Base-by-base conservation (phyloP, 1,139 yeast genomes). In the Hanseniaspora sp. region DNA sequence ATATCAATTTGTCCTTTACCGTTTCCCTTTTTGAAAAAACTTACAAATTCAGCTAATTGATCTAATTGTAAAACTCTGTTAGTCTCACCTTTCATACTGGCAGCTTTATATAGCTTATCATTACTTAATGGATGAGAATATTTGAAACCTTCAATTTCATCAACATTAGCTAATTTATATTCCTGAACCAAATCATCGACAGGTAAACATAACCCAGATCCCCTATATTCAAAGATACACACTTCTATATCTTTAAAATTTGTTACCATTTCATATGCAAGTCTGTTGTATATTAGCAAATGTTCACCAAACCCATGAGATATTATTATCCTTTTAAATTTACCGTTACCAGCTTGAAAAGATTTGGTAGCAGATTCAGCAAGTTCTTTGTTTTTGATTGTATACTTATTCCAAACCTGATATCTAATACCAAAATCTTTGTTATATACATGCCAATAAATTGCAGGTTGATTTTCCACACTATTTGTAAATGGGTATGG, bases 221-320 rank as follows among this genome's bases (percentile, higher is more conserved):
- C 97, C 61, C 96, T 77, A 69, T 87, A 96, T 65, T 86, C 95
- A 66, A 80, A 90, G 60, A 78, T 78, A 63, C 83, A 82, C 2
- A 82, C 76, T 61, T 86, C 95, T 65, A 78, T 85, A 1, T 96
- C 96, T 5, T 64, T 61, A 34, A 65, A 66, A 1, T 82, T 73
- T 7, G 15, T 38, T 5, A 51, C 40, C 52, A 87, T 67, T 7
- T 71, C 69, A 59, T 86, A 88, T 67, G 81, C 80, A 46, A 78
- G 67, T 55, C 79, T 77, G 46, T 74, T 71, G 63, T 83, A 86
- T 3, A 79, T 58, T 12, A 64, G 63, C 9, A 78, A 71, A 57
- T 76, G 77, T 64, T 90, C 97, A 28, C 82, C 77, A 67, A 87
- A 88, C 0, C 97, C 97, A 67, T 86, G 95, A 23, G 86, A 82